A percentile compares a stretch with the other conserved stretches of the same genome.
These are phyloP conservation scores for Apiospora sp. DNA, from an alignment of 2,329 filamentous ascomycete genomes.

Conservation along the genomic window DNA sequence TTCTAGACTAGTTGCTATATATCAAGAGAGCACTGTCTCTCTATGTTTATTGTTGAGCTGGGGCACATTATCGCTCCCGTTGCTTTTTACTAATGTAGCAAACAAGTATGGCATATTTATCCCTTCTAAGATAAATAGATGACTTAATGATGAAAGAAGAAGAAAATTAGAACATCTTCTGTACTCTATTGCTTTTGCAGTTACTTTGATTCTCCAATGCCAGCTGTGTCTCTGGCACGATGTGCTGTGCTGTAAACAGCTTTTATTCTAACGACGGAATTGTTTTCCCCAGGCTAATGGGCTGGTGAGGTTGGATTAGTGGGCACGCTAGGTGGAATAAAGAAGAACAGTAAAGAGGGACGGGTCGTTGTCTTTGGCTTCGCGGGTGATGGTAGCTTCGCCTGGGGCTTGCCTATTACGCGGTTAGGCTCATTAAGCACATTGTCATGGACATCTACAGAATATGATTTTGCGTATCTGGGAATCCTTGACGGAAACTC, in stretches of 20 bases:
- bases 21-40: neutral
- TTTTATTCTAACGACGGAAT: no score
- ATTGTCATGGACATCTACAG: neutral
- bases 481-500: no score
- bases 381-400: neutral
- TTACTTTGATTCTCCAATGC: neutral
- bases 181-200: neutral
- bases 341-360: neutral
- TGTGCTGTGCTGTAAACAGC: neutral
- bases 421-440: neutral
- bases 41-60: no score
- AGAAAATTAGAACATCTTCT: neutral
- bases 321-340: neutral
- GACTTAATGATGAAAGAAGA: neutral
- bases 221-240: neutral
- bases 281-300: neutral
- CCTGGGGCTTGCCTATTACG: neutral
- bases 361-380: neutral
- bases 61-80: neutral
- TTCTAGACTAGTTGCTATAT: slow-evolving; percentile 52
- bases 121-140: neutral
- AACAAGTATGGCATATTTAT: neutral
- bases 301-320: neutral
- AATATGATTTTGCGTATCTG: neutral
- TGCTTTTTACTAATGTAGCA: neutral